Evolutionary conservation across 2,329 filamentous ascomycete species (phyloP).

Genomic region (Colletotrichum neosansevieriae): DNA sequence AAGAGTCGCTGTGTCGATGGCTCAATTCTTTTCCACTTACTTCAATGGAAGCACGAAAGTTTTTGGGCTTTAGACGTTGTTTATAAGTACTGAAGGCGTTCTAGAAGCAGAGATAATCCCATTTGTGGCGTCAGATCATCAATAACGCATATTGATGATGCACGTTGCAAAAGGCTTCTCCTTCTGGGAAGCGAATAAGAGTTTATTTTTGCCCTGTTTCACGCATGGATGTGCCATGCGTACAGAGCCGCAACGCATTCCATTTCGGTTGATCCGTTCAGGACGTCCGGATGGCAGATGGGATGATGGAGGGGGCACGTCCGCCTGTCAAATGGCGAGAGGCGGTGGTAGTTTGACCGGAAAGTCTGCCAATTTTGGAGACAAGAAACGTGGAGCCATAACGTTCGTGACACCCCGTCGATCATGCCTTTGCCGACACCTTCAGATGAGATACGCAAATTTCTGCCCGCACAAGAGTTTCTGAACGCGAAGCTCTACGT

Average conservation of each 20-base stretch:
- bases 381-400: neutral
- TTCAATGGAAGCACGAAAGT: too few species aligned
- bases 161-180: neutral
- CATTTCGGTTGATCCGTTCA: constrained; percentile 6
- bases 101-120: neutral
- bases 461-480: neutral
- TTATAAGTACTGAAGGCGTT: constrained; percentile 5
- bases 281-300: constrained; percentile 23
- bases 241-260: constrained; percentile 6
- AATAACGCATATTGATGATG: neutral
- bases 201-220: neutral
- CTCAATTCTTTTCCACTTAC: too few species aligned
- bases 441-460: neutral
- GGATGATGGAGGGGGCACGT: constrained; percentile 4
- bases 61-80: neutral
- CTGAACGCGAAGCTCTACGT: neutral
- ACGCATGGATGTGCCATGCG: constrained; percentile 8
- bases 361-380: constrained; percentile 5
- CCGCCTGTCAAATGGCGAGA: neutral
- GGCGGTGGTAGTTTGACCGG: neutral
- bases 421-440: constrained; percentile 1
- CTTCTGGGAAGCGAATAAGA: constrained; percentile 15
- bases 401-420: neutral
- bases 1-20: neutral
- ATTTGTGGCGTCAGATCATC: neutral